A percentile compares a stretch with the other conserved stretches of the same genome.
Conservation (phyloP, 441 rosid genomes). For the Sinapis alba region DNA sequence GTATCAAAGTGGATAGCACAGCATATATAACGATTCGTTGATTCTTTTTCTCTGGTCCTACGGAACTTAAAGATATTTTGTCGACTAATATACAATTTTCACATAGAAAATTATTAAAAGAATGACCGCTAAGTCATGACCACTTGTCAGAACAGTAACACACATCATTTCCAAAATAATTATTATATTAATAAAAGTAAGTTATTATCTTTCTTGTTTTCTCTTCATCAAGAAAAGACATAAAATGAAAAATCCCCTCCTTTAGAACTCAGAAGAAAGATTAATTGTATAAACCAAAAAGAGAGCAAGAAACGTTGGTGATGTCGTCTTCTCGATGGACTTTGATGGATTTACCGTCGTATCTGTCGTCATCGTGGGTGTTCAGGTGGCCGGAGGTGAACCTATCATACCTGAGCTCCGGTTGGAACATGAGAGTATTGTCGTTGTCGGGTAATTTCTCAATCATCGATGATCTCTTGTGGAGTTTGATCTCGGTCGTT, state of each 20-base stretch:
- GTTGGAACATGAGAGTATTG: constrained; percentile 44
- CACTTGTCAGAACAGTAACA: constrained; percentile 25
- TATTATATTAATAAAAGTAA: not conserved
- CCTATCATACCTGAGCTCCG: constrained; percentile 48
- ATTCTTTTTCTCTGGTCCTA: constrained; percentile 11
- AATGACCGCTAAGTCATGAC: constrained; percentile 26
- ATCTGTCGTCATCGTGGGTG: constrained; percentile 38
- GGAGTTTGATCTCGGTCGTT: constrained; percentile 57
- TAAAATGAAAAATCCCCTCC: not conserved
- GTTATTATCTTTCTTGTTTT: not conserved
- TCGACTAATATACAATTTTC: constrained; percentile 2
- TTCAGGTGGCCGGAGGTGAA: constrained; percentile 68
- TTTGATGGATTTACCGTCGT: constrained; percentile 40
- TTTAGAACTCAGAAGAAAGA: not conserved
- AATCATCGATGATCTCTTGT: constrained; percentile 62
- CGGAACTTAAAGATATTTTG: constrained; percentile 28
- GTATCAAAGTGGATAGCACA: constrained; percentile 18
- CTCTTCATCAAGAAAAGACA: not conserved
- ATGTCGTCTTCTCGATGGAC: constrained; percentile 45
- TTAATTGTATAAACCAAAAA: not conserved
- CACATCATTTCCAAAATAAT: constrained; percentile 4
- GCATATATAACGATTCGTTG: constrained; percentile 14
- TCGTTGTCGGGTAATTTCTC: constrained; percentile 53
- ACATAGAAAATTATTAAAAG: constrained; percentile 1
- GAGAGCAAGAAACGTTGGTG: constrained; percentile 24